Percentiles rank a stretch among this genome's conserved stretches.
These are phyloP conservation scores for Fomitiporia mediterranea DNA, from an alignment of 1,284 basidiomycete genomes.

Conservation along the genomic window DNA sequence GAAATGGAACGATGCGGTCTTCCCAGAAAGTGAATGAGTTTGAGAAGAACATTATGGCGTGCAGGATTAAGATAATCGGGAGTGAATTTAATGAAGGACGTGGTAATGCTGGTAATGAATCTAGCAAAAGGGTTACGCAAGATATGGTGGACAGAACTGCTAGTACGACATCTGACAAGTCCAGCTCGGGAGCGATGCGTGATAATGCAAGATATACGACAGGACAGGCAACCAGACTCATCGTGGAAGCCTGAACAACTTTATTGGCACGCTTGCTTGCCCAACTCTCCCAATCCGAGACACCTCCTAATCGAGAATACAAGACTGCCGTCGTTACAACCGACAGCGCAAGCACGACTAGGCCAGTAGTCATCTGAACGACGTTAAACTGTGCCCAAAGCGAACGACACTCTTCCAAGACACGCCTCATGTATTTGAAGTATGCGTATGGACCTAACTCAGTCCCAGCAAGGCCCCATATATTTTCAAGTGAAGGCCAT, in stretches of 20 bases:
- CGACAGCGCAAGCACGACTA: conserved; percentile 46
- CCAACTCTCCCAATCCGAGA: conserved; percentile 41
- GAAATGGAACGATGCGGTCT: conserved; percentile 76
- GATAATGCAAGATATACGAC: conserved; percentile 31
- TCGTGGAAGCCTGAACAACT: conserved; percentile 34
- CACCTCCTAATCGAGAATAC: conserved; percentile 40
- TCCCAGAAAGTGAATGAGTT: conserved; percentile 98
- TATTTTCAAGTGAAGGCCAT: conserved; percentile 48
- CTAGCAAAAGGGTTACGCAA: conserved; percentile 31
- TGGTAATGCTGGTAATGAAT: conserved; percentile 27
- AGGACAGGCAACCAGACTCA: conserved; percentile 42
- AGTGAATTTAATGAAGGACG: conserved; percentile 31
- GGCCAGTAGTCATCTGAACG: conserved; percentile 67
- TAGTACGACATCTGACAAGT: conserved; percentile 5
- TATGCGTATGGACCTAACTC: conserved; percentile 30
- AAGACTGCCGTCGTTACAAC: conserved; percentile 44
- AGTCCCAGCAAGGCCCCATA: conserved; percentile 39
- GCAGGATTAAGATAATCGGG: conserved; percentile 56
- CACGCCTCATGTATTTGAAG: conserved; percentile 56
- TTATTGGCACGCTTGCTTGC: conserved; percentile 30
- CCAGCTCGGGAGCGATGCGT: neutral
- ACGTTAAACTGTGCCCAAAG: conserved; percentile 97
- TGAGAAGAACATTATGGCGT: conserved; percentile 72
- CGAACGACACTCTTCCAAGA: conserved; percentile 69
- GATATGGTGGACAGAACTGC: conserved; percentile 28